These are phyloP conservation scores for Penicillium frequentans DNA, from an alignment of 2,329 filamentous ascomycete species.

Conservation along the genomic window DNA sequence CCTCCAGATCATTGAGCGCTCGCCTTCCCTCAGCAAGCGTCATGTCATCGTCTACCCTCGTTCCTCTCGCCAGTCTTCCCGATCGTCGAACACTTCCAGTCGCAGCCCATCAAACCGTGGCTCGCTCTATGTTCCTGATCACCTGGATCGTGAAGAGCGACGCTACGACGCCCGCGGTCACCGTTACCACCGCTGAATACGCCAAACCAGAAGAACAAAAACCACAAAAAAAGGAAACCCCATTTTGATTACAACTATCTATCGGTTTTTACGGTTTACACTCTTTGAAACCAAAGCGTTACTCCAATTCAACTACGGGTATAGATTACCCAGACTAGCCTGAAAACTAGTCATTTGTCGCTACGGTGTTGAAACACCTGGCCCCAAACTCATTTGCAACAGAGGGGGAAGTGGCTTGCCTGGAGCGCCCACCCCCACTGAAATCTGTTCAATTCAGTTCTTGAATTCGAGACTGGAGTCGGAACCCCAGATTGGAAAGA, in stretches of 20 bases:
- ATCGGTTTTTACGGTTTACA: neutral
- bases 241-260: neutral
- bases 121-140: slow-evolving; percentile 37
- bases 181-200: slow-evolving; percentile 27
- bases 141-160: slow-evolving; percentile 35
- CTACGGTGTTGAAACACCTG: neutral
- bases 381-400: neutral
- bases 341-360: slow-evolving; percentile 9
- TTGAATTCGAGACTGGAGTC: slow-evolving; percentile 8
- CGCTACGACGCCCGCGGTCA: slow-evolving; percentile 31
- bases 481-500: slow-evolving; percentile 14
- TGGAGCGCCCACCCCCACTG: slow-evolving; percentile 2
- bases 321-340: slow-evolving; percentile 7
- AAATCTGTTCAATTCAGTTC: slow-evolving; percentile 8
- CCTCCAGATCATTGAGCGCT: slow-evolving; percentile 19
- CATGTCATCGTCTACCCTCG: slow-evolving; percentile 36
- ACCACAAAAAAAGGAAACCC: slow-evolving; percentile 22
- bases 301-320: slow-evolving; percentile 1
- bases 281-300: slow-evolving; percentile 7
- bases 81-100: slow-evolving; percentile 27
- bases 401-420: slow-evolving; percentile 3
- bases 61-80: slow-evolving; percentile 22
- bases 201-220: neutral
- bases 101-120: slow-evolving; percentile 38
- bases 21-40: slow-evolving; percentile 22